These are phyloP conservation scores for Phytopythium kandeliae DNA, from an alignment of 352 stramenopile genomes.

Conservation along the genomic window DNA sequence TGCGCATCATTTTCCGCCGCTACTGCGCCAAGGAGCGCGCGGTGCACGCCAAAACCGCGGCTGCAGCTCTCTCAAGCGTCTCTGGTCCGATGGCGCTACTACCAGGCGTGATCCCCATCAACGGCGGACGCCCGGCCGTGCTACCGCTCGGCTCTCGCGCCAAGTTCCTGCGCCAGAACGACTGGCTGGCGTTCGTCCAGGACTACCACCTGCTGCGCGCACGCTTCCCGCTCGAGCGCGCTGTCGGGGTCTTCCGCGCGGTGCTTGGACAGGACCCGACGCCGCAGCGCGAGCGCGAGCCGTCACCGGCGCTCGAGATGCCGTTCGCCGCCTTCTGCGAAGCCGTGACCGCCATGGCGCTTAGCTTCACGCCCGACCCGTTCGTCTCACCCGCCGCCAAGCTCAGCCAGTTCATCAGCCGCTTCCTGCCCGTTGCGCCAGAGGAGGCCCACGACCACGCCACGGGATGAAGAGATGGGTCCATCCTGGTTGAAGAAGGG, in stretches of 20 bases:
- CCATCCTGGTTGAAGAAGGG: too few relatives aligned
- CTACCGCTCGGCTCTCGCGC: constrained; percentile 15
- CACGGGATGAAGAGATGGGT: too few relatives aligned
- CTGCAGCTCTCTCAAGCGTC: constrained; percentile 12
- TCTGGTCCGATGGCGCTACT: constrained; percentile 5
- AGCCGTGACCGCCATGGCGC: constrained; percentile 43
- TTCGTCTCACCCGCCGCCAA: constrained; percentile 51
- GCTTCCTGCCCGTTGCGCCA: constrained; percentile 55
- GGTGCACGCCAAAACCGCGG: constrained; percentile 11
- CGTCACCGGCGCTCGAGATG: constrained; percentile 33
- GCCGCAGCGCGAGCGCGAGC: constrained; percentile 11
- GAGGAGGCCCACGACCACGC: constrained; percentile 38
- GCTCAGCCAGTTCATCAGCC: constrained; percentile 63
- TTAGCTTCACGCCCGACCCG: constrained; percentile 58
- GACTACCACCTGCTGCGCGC: constrained; percentile 63
- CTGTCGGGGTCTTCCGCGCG: constrained; percentile 52
- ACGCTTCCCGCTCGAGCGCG: constrained; percentile 54
- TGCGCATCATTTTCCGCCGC: constrained; percentile 66
- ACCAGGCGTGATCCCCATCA: too few relatives aligned
- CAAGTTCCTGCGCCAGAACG: constrained; percentile 60
- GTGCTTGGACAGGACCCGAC: constrained; percentile 29
- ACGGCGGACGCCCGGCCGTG: background rate
- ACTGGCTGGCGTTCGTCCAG: constrained; percentile 66
- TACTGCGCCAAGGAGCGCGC: constrained; percentile 69
- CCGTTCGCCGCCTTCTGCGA: constrained; percentile 75